Evolutionary conservation across 495 filamentous ascomycete species (phyloP).

Genomic region (Paragyromitra xinjiangensis): DNA sequence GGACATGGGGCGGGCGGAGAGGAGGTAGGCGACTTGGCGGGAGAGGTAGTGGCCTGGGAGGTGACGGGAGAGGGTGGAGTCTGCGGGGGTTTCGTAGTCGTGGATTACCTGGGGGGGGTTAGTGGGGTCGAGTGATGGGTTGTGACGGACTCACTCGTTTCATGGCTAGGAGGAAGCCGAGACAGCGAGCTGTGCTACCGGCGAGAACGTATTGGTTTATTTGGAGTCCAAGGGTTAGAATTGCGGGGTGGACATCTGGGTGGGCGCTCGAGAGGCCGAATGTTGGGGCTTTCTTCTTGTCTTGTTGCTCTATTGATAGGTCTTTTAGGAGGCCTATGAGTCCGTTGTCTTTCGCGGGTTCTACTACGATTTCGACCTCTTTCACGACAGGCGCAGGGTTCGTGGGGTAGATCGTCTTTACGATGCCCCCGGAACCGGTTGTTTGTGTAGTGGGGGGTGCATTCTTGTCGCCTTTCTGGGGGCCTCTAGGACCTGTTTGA

Average conservation of each 20-base stretch:
- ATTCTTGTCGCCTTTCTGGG: conserved; percentile 55
- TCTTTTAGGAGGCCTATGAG: conserved; percentile 61
- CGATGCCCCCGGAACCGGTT: conserved; percentile 30
- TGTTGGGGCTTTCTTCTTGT: conserved; percentile 78
- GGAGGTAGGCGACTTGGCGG: conserved; percentile 92
- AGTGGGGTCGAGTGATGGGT: conserved; percentile 4
- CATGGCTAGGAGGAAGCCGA: conserved; percentile 87
- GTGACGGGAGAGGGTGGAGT: conserved; percentile 84
- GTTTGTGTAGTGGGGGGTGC: conserved; percentile 43
- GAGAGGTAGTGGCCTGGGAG: conserved; percentile 90
- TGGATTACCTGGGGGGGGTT: conserved; percentile 74
- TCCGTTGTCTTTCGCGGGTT: conserved; percentile 60
- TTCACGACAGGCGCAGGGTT: conserved; percentile 48
- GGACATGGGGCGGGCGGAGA: conserved; percentile 88
- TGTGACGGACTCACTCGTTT: conserved; percentile 71
- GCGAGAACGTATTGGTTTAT: conserved; percentile 88
- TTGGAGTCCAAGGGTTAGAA: conserved; percentile 85
- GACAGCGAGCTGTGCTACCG: conserved; percentile 87
- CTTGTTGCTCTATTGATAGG: conserved; percentile 67
- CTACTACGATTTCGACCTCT: conserved; percentile 56
- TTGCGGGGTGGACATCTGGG: conserved; percentile 89
- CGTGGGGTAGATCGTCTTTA: conserved; percentile 49
- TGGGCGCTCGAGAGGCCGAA: conserved; percentile 77
- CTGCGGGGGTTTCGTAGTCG: conserved; percentile 85
- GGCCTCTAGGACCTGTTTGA: conserved; percentile 22